These are phyloP conservation scores for Starmerella potacharoeniae DNA, from an alignment of 805 yeast genomes.

Conservation along the genomic window DNA sequence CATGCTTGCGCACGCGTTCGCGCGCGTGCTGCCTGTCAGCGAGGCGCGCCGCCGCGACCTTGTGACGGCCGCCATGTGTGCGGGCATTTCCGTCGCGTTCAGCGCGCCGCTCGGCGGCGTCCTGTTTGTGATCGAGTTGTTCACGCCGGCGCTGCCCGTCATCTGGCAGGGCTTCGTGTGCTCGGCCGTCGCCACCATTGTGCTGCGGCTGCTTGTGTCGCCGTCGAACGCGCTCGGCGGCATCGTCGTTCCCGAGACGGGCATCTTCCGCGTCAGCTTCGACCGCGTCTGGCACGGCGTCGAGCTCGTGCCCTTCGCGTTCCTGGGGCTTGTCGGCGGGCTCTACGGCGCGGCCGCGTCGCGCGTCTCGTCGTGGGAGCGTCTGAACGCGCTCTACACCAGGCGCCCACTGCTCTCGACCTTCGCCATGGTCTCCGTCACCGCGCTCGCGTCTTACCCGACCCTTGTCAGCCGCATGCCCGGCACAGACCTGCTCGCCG, in stretches of 20 bases:
- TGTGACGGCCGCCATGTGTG: slow-evolving; percentile 63
- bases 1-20: slow-evolving; percentile 4
- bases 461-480: slow-evolving; percentile 29
- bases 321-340: slow-evolving; percentile 63
- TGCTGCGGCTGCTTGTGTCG: slow-evolving; percentile 38
- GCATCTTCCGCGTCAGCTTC: slow-evolving; percentile 56
- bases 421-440: slow-evolving; percentile 36
- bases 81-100: slow-evolving; percentile 77
- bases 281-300: slow-evolving; percentile 61
- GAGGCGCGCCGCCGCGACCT: slow-evolving; percentile 43
- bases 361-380: slow-evolving; percentile 15
- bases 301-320: slow-evolving; percentile 62
- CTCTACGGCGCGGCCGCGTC: slow-evolving; percentile 41
- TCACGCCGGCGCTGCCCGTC: slow-evolving; percentile 36
- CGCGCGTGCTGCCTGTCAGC: slow-evolving; percentile 35
- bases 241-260: slow-evolving; percentile 36
- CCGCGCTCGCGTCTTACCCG: slow-evolving; percentile 42
- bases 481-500: slow-evolving; percentile 37
- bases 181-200: slow-evolving; percentile 59
- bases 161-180: slow-evolving; percentile 81
- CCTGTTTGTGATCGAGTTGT: slow-evolving; percentile 52
- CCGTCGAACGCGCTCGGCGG: slow-evolving; percentile 31
- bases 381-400: background rate
- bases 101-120: slow-evolving; percentile 86
- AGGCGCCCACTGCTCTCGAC: slow-evolving; percentile 34